A percentile compares a stretch with the other conserved stretches of the same genome.
These are phyloP conservation scores for Cercophora scortea DNA, from an alignment of 495 filamentous ascomycete genomes.

Conservation along the genomic window DNA sequence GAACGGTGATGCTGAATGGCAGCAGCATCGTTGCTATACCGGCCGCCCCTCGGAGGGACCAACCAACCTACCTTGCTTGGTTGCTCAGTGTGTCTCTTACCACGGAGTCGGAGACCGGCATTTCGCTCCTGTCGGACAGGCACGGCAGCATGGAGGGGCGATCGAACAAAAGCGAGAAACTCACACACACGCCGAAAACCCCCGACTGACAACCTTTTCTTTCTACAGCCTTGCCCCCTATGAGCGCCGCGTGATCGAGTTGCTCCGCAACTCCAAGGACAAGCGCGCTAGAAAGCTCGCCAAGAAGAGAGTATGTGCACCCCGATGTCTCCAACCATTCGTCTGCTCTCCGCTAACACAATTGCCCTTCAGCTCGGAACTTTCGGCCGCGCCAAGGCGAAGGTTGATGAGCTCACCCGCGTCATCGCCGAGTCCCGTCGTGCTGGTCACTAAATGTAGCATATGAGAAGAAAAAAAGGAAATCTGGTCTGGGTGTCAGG, in stretches of 20 bases:
- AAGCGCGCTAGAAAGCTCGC: constrained; percentile 98
- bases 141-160: too few relatives aligned
- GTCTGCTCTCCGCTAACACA: neutral
- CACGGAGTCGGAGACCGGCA: too few relatives aligned
- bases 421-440: constrained; percentile 95
- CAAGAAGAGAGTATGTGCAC: constrained; percentile 80
- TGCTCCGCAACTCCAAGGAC: constrained; percentile 97
- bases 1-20: too few relatives aligned
- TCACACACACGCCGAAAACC: too few relatives aligned
- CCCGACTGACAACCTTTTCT: neutral
- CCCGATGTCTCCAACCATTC: neutral
- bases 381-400: constrained; percentile 93
- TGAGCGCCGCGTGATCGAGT: constrained; percentile 96
- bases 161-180: too few relatives aligned
- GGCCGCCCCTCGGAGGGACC: too few relatives aligned
- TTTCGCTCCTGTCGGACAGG: too few relatives aligned
- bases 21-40: too few relatives aligned
- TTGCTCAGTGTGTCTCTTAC: too few relatives aligned
- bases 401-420: constrained; percentile 96
- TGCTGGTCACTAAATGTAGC: constrained; percentile 57
- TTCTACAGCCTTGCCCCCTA: constrained; percentile 69
- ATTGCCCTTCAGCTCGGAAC: constrained; percentile 69
- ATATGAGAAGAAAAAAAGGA: constrained; percentile 3
- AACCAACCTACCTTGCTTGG: too few relatives aligned
- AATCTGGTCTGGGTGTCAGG: too few relatives aligned